Evolutionary conservation across 306 rosid genomes (phyloP), one percentile per base, ranked within the genome.

Genomic region (Vigna trinervia): DNA sequence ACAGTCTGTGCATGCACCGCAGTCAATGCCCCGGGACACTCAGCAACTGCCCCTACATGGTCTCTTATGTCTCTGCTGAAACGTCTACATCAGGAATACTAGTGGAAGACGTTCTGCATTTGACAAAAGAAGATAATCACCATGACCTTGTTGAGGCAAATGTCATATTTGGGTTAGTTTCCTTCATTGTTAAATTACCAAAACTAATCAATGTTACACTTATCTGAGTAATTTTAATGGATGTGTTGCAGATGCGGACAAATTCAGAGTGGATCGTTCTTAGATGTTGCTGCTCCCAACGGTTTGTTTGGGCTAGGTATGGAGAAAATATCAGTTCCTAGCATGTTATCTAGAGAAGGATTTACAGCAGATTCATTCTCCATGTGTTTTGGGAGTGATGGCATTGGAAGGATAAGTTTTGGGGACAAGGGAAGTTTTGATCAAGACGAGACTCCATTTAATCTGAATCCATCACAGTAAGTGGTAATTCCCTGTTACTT

Each of bases 321-420:
- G 98, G 94, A 89, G 89, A 89, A 90, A 81, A 89, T 94, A 90
- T 94, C 98, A 48, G 98, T 94, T 84, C 98, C 98, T 78, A 94
- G 97, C 86, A 80, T 90, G 80, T 88, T 94, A 75, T 89, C 97
- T 26, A 82, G 90, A 71, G 94, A 90, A 74, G 98, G 98, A 14
- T 84, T 89, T 57, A 92, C 80, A 4, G 92, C 94, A 50, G 88
- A 94, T 88, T 94, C 98, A 53, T 92, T 94, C 78, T 92, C 98
- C 78, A 90, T 94, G 98, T 94, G 98, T 85, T 94, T 94, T 67
- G 93, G 98, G 79, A 89, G 78, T 15, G 97, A 91, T 81, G 97
- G 98, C 41, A 34, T 91, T 79, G 98, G 98, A 80, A 88, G 98
- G 82, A 91, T 91, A 81, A 91, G 89, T 81, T 94, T 94, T 73